Evolutionary conservation across 306 rosid species (phyloP), one percentile per base, ranked within the genome.

Genomic region (Benincasa hispida): DNA sequence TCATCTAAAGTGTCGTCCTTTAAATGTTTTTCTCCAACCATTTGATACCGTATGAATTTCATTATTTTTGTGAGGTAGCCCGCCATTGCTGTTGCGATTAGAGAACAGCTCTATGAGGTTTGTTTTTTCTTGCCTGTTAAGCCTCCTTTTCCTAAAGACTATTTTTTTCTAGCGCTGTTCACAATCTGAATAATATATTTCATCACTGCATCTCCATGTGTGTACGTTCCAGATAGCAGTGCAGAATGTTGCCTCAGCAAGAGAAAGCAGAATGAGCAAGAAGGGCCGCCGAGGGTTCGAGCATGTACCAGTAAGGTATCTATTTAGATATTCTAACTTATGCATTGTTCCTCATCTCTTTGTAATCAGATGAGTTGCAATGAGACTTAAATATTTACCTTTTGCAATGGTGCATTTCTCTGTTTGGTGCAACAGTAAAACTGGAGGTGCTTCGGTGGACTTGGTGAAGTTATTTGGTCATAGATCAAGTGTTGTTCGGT

Each of bases 51-150:
- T 51, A 67, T 67, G 65, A 18, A 15, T 74, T 76, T 77, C 25
- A 39, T 39, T 34, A 14, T 41, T 68, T 57, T 53, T 83, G 34
- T 74, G 80, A 87, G 85, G 85, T 89, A 93, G 98, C 96, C 97
- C 35, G 96, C 98, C 53, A 82, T 93, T 86, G 94, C 97, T 78
- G 84, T 87, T 72, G 90, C 96, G 19, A 93, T 91, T 63, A 87
- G 98, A 82, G 96, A 91, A 80, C 93, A 93, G 68, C 96, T 93
- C 55, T 91, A 86, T 39, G 97, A 93, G 97, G 96, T 91, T 77
- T 35, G 60, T 57, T 76, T 75, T 78, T 45, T 60, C 39, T 76
- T 42, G 68, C 45, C 70, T 78, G 27, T 62, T 78, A 66, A 74
- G 24, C 50, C 45, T 79, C 3, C 62, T 61, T n/a, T 69, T 58